These are phyloP conservation scores for Aquanectria penicillioides DNA, from an alignment of 2,329 filamentous ascomycete species.

Conservation along the genomic window DNA sequence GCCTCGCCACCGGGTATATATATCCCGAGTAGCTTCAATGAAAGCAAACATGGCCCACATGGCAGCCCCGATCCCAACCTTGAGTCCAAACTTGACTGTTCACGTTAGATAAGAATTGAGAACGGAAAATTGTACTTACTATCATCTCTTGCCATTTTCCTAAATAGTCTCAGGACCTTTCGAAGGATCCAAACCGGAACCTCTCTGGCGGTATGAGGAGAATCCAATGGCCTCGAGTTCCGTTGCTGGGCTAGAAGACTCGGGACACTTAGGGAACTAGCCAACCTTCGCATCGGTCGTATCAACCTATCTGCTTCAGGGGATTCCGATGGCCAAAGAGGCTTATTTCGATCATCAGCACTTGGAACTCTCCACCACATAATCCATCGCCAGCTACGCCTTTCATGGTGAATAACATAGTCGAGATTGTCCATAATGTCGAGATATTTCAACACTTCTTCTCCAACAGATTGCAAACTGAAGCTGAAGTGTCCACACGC, in stretches of 20 bases:
- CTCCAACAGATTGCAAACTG: slow-evolving; percentile 87
- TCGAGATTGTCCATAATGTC: slow-evolving; percentile 88
- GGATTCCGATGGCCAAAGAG: slow-evolving; percentile 47
- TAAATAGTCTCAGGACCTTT: slow-evolving; percentile 48
- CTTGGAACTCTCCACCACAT: slow-evolving; percentile 71
- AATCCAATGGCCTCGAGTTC: neutral
- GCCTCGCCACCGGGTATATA: slow-evolving; percentile 88
- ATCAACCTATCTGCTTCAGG: slow-evolving; percentile 33
- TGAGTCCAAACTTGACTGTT: slow-evolving; percentile 78
- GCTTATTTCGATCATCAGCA: slow-evolving; percentile 19
- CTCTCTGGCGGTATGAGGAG: slow-evolving; percentile 30
- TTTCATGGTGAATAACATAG: slow-evolving; percentile 69
- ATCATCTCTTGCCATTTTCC: slow-evolving; percentile 56
- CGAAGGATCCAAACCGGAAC: slow-evolving; percentile 34
- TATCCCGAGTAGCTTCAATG: slow-evolving; percentile 76
- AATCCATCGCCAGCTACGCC: slow-evolving; percentile 82
- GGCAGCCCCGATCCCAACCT: slow-evolving; percentile 90
- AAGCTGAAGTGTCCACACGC: slow-evolving; percentile 97
- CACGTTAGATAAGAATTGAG: slow-evolving; percentile 50
- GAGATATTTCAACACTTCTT: slow-evolving; percentile 85
- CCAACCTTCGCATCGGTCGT: neutral
- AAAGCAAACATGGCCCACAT: slow-evolving; percentile 92
- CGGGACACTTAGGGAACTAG: neutral
- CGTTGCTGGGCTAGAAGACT: neutral
- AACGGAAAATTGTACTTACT: slow-evolving; percentile 49